Evolutionary conservation across 768 basidiomycete species (phyloP), one percentile per base, ranked within the genome.

Genomic region (Lactarius hengduanensis): DNA sequence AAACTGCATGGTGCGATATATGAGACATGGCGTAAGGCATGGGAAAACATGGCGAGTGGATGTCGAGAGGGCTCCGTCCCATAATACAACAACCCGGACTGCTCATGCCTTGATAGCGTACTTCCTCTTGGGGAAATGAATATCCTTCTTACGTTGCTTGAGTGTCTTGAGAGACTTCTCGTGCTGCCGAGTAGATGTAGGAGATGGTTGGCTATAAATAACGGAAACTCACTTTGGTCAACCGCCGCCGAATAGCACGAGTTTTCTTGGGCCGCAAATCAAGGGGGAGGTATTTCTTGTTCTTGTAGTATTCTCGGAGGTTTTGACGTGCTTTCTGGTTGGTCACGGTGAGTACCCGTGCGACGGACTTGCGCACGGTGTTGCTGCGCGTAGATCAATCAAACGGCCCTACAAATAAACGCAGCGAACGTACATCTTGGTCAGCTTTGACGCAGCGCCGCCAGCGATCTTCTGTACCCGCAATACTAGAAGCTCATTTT

Each of bases 251-350:
- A 84, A 99, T 98, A 50, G 97, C 97, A 73, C 97, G 91, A 69
- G 97, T 99, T 89, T 90, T 96, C 90, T 98, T 99, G 71, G 87
- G 79, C 71, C 97, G 92, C 76, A 99, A 90, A 84, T 99, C 97
- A 72, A 98, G 94, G 70, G 97, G 97, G 71, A 92, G 82, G 81
- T 92, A 92, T 77, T 93, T 96, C 88, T 96, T 96, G 78, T 83
- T 81, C 86, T 96, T 96, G 92, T 98, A 98, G 84, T 88, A 94
- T 79, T 98, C 96, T 63, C 94, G 92, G 72, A 97, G 87, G 81
- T 95, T 94, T 83, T 94, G 91, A 72, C 96, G 92, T 72, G 90
- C 88, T 81, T 99, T 99, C 78, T 94, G 91, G 90, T 97, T 98
- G 84, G 91, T 96, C 74, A 98, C 95, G 54, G 97, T 99, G 81